These are phyloP conservation scores for Sindora glabra DNA, from an alignment of 306 rosid genomes.

Conservation along the genomic window DNA sequence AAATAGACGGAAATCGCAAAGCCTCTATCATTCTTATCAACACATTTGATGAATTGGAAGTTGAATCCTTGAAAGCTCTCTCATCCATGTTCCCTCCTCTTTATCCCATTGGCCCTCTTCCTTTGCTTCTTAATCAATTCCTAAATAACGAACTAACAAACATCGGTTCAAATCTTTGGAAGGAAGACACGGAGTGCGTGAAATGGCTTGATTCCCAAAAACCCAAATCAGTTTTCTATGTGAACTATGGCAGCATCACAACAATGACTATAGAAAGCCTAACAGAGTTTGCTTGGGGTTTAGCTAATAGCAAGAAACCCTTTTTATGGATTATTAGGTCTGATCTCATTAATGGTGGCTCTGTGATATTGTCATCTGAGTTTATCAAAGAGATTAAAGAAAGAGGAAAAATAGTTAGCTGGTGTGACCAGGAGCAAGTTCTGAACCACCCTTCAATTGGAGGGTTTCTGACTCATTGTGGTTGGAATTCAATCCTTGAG, in stretches of 20 bases:
- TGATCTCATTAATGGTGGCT: not conserved
- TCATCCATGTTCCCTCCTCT: not conserved
- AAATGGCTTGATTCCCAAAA: conserved; percentile 9
- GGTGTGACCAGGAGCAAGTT: conserved; percentile 19
- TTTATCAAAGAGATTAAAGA: not conserved
- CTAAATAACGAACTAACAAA: not conserved
- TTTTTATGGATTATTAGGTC: conserved; percentile 18
- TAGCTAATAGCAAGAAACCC: not conserved
- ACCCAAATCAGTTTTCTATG: not conserved
- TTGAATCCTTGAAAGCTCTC: not conserved
- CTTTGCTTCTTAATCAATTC: not conserved
- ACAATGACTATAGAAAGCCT: not conserved
- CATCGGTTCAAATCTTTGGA: conserved; percentile 11
- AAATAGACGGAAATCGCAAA: not conserved
- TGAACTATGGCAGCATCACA: conserved; percentile 10
- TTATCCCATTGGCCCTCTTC: not conserved
- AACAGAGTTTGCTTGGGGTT: conserved; percentile 16
- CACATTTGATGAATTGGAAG: conserved; percentile 11
- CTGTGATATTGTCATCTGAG: not conserved
- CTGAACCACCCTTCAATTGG: not conserved
- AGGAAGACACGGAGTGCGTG: not conserved
- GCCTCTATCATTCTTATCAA: not conserved
- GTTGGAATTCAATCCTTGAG: conserved; percentile 8
- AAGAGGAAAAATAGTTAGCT: not conserved
- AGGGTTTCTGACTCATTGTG: conserved; percentile 1